Conservation (phyloP, 2,329 filamentous ascomycete species). For the Coniochaeta sp. region DNA sequence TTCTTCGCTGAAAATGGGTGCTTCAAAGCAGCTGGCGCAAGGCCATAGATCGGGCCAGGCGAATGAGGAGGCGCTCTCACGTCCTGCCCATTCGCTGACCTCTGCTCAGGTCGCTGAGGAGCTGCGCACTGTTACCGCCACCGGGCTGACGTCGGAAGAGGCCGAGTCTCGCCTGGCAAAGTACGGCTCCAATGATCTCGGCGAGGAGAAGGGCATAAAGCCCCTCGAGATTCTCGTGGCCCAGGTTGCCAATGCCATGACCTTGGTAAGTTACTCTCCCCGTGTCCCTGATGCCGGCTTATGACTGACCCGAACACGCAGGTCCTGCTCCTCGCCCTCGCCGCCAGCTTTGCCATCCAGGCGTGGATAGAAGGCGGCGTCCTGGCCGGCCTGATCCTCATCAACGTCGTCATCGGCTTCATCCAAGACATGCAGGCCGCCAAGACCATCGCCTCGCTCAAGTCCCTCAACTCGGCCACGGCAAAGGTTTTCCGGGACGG, state of each 20-base stretch:
- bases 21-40: no score
- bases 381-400: conserved; percentile 39
- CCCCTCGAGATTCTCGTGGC: conserved; percentile 49
- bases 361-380: conserved; percentile 49
- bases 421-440: conserved; percentile 46
- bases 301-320: conserved; percentile 10
- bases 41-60: no score
- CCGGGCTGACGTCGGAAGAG: conserved; percentile 44
- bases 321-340: conserved; percentile 41
- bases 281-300: no score
- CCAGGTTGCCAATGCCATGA: conserved; percentile 58
- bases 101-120: conserved; percentile 41
- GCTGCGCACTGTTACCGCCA: conserved; percentile 40
- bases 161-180: conserved; percentile 39
- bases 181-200: conserved; percentile 50
- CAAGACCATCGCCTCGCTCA: conserved; percentile 45
- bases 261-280: conserved; percentile 37
- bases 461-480: conserved; percentile 39
- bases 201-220: conserved; percentile 45
- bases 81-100: conserved; percentile 57
- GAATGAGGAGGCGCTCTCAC: no score
- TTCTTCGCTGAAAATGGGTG: no score
- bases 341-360: conserved; percentile 40
- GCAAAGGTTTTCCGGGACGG: conserved; percentile 43
- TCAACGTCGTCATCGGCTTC: conserved; percentile 48